A percentile compares a stretch with the other conserved stretches of the same genome.
Evolutionary conservation across 306 rosid genomes (phyloP).

Genomic region (Quercus cerris): DNA sequence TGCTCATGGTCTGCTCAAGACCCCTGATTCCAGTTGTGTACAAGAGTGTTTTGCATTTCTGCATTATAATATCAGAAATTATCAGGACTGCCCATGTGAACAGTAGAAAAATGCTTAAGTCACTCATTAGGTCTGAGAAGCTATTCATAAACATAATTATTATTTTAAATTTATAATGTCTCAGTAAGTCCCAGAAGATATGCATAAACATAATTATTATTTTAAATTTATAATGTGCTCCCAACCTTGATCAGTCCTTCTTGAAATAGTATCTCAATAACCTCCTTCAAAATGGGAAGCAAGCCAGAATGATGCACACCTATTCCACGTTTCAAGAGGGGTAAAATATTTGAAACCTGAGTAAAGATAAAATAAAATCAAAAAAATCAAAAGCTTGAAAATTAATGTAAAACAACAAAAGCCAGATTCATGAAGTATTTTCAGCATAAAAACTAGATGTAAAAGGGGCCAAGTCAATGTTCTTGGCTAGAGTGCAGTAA

Average conservation of each 20-base stretch:
- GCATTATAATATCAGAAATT: neutral
- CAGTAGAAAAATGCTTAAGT: neutral
- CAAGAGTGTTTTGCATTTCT: neutral
- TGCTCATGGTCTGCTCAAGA: no score
- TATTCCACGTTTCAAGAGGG: slow-evolving; percentile 94
- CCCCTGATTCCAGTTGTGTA: no score
- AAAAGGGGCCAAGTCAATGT: neutral
- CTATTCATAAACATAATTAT: neutral
- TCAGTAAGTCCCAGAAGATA: neutral
- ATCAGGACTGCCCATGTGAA: neutral
- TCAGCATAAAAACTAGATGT: neutral
- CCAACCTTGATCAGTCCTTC: slow-evolving; percentile 95
- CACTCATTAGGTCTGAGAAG: neutral
- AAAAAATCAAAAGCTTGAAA: slow-evolving; percentile 2
- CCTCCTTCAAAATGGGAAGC: slow-evolving; percentile 97
- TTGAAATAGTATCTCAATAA: slow-evolving; percentile 91
- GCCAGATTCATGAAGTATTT: neutral
- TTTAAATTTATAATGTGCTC: slow-evolving; percentile 3
- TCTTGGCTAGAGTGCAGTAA: no score
- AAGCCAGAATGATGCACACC: slow-evolving; percentile 99
- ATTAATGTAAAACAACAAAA: slow-evolving; percentile 6
- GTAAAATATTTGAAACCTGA: slow-evolving; percentile 86
- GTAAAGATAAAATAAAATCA: neutral
- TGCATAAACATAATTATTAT: neutral
- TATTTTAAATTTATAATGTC: slow-evolving; percentile 1